A percentile compares a stretch with the other conserved stretches of the same genome.
phyloP scores from a whole-genome alignment of 139 green algal genomes.

The Micromonas pusilla region DNA sequence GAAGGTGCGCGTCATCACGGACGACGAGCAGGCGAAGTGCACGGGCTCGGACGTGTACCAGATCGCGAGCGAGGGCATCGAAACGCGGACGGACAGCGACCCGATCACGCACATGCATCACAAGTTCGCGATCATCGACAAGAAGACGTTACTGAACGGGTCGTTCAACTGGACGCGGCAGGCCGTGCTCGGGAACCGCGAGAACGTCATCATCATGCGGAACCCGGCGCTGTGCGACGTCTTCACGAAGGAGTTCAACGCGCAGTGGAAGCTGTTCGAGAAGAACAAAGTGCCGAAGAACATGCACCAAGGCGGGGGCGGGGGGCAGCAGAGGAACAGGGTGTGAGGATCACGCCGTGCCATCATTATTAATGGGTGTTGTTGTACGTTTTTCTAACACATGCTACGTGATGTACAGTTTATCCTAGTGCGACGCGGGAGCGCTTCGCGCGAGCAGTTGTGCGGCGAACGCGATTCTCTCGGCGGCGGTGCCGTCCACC shows the following conservation, averaged over 20 bases:
- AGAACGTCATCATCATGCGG: conserved; percentile 32
- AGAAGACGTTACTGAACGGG: conserved; percentile 24
- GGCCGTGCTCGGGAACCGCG: conserved; percentile 29
- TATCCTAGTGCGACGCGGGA: too few relatives aligned
- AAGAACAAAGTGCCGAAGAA: too few relatives aligned
- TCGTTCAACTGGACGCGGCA: conserved; percentile 37
- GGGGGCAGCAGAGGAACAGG: too few relatives aligned
- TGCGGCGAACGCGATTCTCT: too few relatives aligned
- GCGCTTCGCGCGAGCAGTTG: too few relatives aligned
- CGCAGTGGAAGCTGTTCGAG: too few relatives aligned
- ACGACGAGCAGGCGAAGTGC: conserved; percentile 48
- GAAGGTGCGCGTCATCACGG: conserved; percentile 50
- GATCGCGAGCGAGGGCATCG: neutral
- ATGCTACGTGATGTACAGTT: too few relatives aligned
- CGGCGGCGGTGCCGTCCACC: too few relatives aligned
- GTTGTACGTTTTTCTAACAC: too few relatives aligned
- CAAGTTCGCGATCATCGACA: conserved; percentile 32
- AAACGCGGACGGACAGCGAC: conserved; percentile 11
- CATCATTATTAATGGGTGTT: too few relatives aligned
- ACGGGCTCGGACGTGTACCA: neutral
- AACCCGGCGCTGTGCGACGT: neutral
- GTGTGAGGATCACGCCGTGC: too few relatives aligned
- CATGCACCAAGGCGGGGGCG: too few relatives aligned
- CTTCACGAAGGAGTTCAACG: conserved; percentile 24
- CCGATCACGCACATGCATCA: conserved; percentile 27